Evolutionary conservation across 1,139 yeast species (phyloP), one percentile per base, ranked within the genome.

Genomic region (Lodderomyces jiufengensis): DNA sequence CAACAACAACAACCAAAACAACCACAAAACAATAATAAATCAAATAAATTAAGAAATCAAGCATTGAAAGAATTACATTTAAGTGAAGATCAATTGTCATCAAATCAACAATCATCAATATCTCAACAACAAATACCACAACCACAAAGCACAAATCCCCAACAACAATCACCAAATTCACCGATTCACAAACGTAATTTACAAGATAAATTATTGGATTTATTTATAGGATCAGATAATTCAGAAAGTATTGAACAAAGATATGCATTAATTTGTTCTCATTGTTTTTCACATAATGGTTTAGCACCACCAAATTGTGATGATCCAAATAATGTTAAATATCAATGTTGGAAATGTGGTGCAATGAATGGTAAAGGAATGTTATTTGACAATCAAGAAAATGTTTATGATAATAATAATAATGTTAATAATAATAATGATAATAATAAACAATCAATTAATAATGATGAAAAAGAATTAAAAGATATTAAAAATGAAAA

Each of bases 321-420:
- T 37, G 54, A 65, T 15, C 86, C 95, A 0, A 55, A 55, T 4
- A 59, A 63, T 13, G 78, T 87, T 7, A 61, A 61, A 39, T 90
- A 81, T 52, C 59, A 70, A 5, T 90, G 97, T 57, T 87, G 92
- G 9, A 62, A 66, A 24, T 90, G 97, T 61, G 87, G 86, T 1
- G 49, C 51, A 12, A 44, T 73, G 47, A 83, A 84, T 54, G 84
- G 77, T 10, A 41, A 44, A 23, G 50, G 44, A 14, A 38, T 38
- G 36, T 29, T 46, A 13, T 38, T 43, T 37, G 43, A 32, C 2
- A 34, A 41, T n/a, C n/a, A n/a, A n/a, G n/a, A n/a, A n/a, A n/a
- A n/a, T n/a, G n/a, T n/a, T n/a, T n/a, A n/a, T 18, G 20, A 18
- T 5, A 18, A 18, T 18, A 5, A 18, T 18, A 5, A 18, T 18